phyloP scores from a whole-genome alignment of 2,329 filamentous ascomycete species.

The Ascochyta clinopodiicola region DNA sequence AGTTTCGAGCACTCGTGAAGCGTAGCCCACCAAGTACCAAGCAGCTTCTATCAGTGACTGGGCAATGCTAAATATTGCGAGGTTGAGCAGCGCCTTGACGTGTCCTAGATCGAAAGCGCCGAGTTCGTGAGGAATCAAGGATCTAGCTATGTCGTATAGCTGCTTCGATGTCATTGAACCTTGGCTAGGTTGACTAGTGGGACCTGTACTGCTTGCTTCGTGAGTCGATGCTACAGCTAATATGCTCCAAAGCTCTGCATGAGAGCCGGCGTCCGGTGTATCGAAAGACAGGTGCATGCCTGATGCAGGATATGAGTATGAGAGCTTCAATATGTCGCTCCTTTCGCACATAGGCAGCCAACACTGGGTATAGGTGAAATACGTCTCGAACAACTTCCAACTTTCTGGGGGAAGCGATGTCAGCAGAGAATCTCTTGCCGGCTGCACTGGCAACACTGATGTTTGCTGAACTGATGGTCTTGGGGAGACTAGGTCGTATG shows the following conservation, averaged over 20 bases:
- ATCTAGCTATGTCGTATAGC: conserved; percentile 38
- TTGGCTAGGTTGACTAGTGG: conserved; percentile 2
- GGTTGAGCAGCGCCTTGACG: conserved; percentile 52
- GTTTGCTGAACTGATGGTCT: not conserved
- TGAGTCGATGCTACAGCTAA: conserved; percentile 51
- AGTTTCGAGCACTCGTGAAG: conserved; percentile 61
- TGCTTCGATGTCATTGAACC: conserved; percentile 21
- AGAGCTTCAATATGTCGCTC: conserved; percentile 64
- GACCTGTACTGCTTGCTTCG: conserved; percentile 14
- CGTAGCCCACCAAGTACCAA: conserved; percentile 69
- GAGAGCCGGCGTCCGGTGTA: conserved; percentile 41
- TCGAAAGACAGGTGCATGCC: conserved; percentile 40
- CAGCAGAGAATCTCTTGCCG: not conserved
- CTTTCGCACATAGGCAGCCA: conserved; percentile 79
- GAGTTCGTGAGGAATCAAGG: conserved; percentile 41
- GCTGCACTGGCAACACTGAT: not conserved
- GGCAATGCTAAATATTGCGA: conserved; percentile 69
- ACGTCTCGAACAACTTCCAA: conserved; percentile 71
- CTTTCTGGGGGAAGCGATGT: conserved; percentile 59
- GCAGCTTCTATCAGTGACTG: conserved; percentile 63
- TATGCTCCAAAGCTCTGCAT: conserved; percentile 56
- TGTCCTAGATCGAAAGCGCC: conserved; percentile 48
- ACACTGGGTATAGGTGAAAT: conserved; percentile 76
- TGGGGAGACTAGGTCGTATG: conserved; percentile 12
- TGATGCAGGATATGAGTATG: conserved; percentile 61